Evolutionary conservation across 106 monocot genomes (phyloP), one percentile per base, ranked within the genome.

Genomic region (Amphibolis antarctica): DNA sequence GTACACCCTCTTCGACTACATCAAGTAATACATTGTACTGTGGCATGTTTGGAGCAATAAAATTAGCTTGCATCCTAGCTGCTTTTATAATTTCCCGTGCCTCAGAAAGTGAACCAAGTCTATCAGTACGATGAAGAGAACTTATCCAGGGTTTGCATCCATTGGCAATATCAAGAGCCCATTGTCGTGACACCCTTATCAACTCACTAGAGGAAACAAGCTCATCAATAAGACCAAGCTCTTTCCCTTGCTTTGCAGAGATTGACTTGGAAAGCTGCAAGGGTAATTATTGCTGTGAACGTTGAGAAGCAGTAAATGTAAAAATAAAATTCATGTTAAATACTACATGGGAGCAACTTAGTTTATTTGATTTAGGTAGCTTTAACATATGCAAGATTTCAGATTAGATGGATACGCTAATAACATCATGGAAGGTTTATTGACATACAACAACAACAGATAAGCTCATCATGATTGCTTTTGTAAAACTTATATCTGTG

Each of bases 111-210:
- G 90, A 80, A 19, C 82, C 73, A 69, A 96, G 68, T 76, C 73
- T 90, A 54, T 96, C 96, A 53, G 81, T 96, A 9, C 90, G 83
- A 49, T 62, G 81, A 63, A 96, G 84, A 71, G 96, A 85, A 65
- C 74, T 84, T 45, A 96, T 65, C 96, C 96, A 87, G 53, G 96
- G 96, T 61, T 90, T 96, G 13, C 77, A 78, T 1, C 74, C 76
- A 25, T 76, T 76, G 29, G 82, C 89, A 46, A 96, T 87, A 28
- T 90, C 90, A 51, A 96, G 62, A 43, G 96, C 96, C 96, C 89
- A 96, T 19, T 74, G 68, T 44, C 84, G 83, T 73, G 96, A 74
- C 22, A 81, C 74, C 43, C 51, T 69, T 18, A 96, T 57, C 78
- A 96, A 71, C 18, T 96, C 84, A 22, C 77, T 75, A 52, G 79